Evolutionary conservation across 1,284 basidiomycete species (phyloP), one percentile per base, ranked within the genome.

Genomic region (Cutaneotrichosporon sp.): DNA sequence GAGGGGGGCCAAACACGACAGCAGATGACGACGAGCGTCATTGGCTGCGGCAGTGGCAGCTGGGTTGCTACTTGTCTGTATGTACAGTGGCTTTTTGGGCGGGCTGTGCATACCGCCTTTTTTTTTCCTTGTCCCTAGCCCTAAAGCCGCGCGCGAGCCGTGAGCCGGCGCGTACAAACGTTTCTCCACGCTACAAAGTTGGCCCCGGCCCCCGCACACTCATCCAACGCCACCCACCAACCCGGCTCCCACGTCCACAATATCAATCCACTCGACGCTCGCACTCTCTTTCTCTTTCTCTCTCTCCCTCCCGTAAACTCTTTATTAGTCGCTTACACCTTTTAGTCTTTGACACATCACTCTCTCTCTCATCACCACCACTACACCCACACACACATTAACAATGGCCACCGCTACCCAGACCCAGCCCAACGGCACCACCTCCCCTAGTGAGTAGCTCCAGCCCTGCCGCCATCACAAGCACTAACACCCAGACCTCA

Each of bases 401-500:
- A 55, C 45, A 48, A 59, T 59, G 57, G 48, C 57, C 46, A 39
- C 55, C 48, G 17, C 53, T 40, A 51, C 43, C 46, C 51, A 54
- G 51, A 37, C 51, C 44, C 50, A 58, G 57, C 54, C 52, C 46
- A 58, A 58, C 56, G 56, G 52, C 51, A 14, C 40, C 40, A 38
- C 21, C 33, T 26, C 49, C 26, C 41, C 23, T 41, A 42, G 55
- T 52, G 36, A 34, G 55, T 56, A 23, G 9, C 47, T 10, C 26
- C 37, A 34, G 15, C 33, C n/a, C 26, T 34, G 30, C 14, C 12
- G 22, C 21, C 30, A 13, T n/a, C 38, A 18, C 17, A 40, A 3
- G n/a, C 22, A 36, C 52, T 53, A 5, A 53, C 52, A 23, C 41
- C 18, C 53, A 73, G 73, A 65, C 49, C 70, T 73, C 67, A 66